A percentile compares a stretch with the other conserved stretches of the same genome.
Conservation (phyloP, 208 protist genomes). For the Acanthamoeba triangularis region DNA sequence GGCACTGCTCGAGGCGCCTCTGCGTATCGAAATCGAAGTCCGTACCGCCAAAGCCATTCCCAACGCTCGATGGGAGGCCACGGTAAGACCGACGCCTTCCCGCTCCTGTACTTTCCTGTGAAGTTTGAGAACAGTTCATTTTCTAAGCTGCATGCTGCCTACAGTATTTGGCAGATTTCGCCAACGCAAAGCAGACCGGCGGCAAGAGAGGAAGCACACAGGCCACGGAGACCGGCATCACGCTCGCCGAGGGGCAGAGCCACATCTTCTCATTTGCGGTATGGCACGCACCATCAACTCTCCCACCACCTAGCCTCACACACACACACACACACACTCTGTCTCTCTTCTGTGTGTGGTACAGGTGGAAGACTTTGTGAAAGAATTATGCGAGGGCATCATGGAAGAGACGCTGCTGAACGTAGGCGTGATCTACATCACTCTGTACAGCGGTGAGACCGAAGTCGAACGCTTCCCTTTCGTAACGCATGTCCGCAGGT, state of each 20-base stretch:
- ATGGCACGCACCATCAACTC: not conserved
- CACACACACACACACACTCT: not conserved
- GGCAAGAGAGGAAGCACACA: not conserved
- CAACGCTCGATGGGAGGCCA: conserved; percentile 4
- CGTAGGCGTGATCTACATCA: conserved; percentile 56
- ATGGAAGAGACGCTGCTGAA: conserved; percentile 40
- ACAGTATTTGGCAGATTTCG: conserved; percentile 21
- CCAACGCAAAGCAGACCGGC: conserved; percentile 10
- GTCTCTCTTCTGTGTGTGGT: not conserved
- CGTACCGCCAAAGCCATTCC: not conserved
- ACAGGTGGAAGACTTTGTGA: not conserved
- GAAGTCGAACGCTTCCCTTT: conserved; percentile 58
- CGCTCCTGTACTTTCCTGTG: not conserved
- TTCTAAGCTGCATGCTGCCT: not conserved
- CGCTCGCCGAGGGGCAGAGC: not conserved
- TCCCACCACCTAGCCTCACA: not conserved
- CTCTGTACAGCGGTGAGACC: conserved; percentile 41
- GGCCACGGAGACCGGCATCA: not conserved
- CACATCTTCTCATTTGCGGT: not conserved
- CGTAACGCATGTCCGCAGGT: conserved; percentile 48
- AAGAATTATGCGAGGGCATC: conserved; percentile 15
- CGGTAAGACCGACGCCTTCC: not conserved
- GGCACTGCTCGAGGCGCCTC: not conserved
- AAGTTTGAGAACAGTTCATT: not conserved
- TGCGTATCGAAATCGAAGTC: conserved; percentile 32